Percentiles rank a stretch among this genome's conserved stretches.
These are phyloP conservation scores for Cytospora schulzeri DNA, from an alignment of 2,329 filamentous ascomycete species.

Conservation along the genomic window DNA sequence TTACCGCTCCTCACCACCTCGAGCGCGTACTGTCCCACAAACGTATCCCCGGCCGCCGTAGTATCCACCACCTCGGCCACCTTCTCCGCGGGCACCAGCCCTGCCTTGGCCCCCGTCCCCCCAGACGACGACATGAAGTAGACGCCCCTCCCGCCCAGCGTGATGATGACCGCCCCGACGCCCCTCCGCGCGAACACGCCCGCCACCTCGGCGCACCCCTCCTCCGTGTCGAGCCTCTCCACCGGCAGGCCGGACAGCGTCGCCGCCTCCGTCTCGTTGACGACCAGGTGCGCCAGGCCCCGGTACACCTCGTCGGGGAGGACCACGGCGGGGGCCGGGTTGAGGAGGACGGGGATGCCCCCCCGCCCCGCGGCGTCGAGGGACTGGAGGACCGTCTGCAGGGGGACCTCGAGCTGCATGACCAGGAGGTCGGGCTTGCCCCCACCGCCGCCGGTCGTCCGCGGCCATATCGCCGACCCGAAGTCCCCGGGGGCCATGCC, in stretches of 20 bases:
- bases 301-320: slow-evolving; percentile 68
- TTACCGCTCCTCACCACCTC: slow-evolving; percentile 57
- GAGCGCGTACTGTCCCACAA: slow-evolving; percentile 85
- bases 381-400: slow-evolving; percentile 65
- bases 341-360: slow-evolving; percentile 70
- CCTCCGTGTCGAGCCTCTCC: slow-evolving; percentile 49
- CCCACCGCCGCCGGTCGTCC: slow-evolving; percentile 23
- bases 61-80: slow-evolving; percentile 79
- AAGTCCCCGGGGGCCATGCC: slow-evolving; percentile 19
- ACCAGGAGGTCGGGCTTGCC: slow-evolving; percentile 63
- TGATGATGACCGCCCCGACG: slow-evolving; percentile 78
- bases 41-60: slow-evolving; percentile 92
- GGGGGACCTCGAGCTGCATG: slow-evolving; percentile 77
- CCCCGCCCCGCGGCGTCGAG: slow-evolving; percentile 52
- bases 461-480: background rate
- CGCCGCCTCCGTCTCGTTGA: slow-evolving; percentile 89
- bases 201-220: slow-evolving; percentile 51
- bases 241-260: slow-evolving; percentile 64
- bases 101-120: slow-evolving; percentile 41
- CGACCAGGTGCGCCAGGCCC: slow-evolving; percentile 74
- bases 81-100: slow-evolving; percentile 64
- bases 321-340: slow-evolving; percentile 76
- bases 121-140: slow-evolving; percentile 64
- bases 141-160: slow-evolving; percentile 79
- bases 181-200: slow-evolving; percentile 67